Base-by-base conservation (phyloP, 257 asterid species). In the Solanum commersonii region DNA sequence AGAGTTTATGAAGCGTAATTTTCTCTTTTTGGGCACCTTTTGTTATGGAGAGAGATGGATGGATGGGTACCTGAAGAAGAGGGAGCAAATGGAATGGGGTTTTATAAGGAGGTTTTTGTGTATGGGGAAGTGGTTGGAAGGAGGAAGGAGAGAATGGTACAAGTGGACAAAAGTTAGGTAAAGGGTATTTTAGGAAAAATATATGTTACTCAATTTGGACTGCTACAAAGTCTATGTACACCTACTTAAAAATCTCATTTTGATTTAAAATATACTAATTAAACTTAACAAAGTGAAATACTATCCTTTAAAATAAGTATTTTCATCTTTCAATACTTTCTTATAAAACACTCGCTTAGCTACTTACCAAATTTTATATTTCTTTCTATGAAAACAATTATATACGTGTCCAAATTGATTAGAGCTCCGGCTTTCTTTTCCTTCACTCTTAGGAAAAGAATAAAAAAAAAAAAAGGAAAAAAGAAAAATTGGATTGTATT, bases 61-160 rank as follows among this genome's bases (percentile, higher is more conserved):
- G 88, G 25, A 15, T 2, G 74, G 82, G 60, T 22, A 78, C 76
- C 42, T 42, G 70, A 22, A 37, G 86, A 42, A 72, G 81, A 85
- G 52, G 42, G 56, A n/a, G 67, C 23, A 33, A 42, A 74, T 13
- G 88, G 76, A 56, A 60, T 83, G 68, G 86, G 89, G 38, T 87
- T 92, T 87, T 92, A 88, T 90, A 88, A 84, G 82, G 72, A 70
- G 88, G 84, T 65, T 86, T 85, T 65, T 76, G 88, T 67, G 88
- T 88, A 88, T 77, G 18, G 29, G 68, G 5, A 82, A 25, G 89
- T 56, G 3, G 88, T 49, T 52, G 89, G 22, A 60, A 65, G 23
- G 85, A 29, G 38, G 77, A 77, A 37, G 88, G 85, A 38, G 88
- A 76, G 77, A 65, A 25, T 23, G 37, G 76, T 60, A n/a, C 49